Evolutionary conservation across 345 rosid species (phyloP).

Genomic region (Euclidium syriacum): DNA sequence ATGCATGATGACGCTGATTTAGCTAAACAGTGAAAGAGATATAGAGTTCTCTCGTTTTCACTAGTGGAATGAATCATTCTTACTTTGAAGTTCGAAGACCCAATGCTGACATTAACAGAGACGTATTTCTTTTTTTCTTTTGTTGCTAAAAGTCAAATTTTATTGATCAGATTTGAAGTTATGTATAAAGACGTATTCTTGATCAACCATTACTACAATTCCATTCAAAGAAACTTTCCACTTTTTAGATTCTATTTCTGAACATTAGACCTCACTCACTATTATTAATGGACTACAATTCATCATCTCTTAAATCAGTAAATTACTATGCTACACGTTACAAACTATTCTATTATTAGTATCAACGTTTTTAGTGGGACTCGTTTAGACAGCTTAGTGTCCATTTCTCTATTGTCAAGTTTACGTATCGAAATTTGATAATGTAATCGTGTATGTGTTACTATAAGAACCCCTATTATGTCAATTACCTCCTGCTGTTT

Average conservation of each 20-base stretch:
- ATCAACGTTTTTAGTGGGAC: neutral
- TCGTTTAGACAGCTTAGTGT: neutral
- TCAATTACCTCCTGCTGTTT: neutral
- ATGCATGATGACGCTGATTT: too few species aligned
- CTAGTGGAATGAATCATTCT: too few species aligned
- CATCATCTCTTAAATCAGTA: neutral
- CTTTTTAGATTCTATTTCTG: neutral
- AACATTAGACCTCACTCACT: neutral
- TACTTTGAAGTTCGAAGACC: too few species aligned
- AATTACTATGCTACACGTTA: neutral
- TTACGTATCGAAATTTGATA: neutral
- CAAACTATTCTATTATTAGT: neutral
- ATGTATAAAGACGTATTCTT: too few species aligned
- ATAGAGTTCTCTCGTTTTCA: too few species aligned
- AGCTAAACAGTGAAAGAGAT: neutral
- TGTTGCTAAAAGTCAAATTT: too few species aligned
- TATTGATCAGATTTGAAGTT: too few species aligned
- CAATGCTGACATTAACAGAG: neutral
- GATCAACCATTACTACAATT: slow-evolving; percentile 14
- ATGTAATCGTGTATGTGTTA: neutral
- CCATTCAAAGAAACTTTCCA: neutral
- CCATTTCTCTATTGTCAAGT: neutral
- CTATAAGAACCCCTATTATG: neutral
- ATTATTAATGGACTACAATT: neutral
- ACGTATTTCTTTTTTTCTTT: too few species aligned